phyloP scores from a whole-genome alignment of 192 early-diverging fungal species.

The Pilobolus umbonatus region DNA sequence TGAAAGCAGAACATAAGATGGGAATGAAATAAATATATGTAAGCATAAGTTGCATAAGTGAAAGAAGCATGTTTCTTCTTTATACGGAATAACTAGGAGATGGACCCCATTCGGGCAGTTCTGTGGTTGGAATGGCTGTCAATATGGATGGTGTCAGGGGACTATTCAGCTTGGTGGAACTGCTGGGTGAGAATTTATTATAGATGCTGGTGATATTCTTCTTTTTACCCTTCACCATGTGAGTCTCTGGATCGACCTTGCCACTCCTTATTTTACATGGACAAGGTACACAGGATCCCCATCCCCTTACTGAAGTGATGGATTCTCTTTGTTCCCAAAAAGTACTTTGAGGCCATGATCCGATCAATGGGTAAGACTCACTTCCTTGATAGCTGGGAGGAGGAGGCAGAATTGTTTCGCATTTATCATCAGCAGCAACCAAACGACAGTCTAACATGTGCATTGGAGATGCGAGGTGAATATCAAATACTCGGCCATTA shows the following conservation, averaged over 20 bases:
- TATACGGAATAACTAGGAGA: constrained; percentile 18
- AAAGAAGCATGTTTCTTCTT: too few relatives aligned
- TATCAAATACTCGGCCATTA: constrained; percentile 11
- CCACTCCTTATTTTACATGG: constrained; percentile 15
- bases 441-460: constrained; percentile 29
- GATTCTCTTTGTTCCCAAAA: constrained; percentile 28
- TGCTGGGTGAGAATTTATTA: too few relatives aligned
- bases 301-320: constrained; percentile 7
- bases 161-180: too few relatives aligned
- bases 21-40: too few relatives aligned
- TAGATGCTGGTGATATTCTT: constrained; percentile 1
- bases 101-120: constrained; percentile 17
- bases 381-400: constrained; percentile 12
- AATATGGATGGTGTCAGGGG: background rate
- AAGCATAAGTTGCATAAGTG: too few relatives aligned
- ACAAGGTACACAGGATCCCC: constrained; percentile 17
- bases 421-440: constrained; percentile 18
- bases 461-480: constrained; percentile 14
- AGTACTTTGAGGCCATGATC: background rate
- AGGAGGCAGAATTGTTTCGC: constrained; percentile 21
- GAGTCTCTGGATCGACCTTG: background rate
- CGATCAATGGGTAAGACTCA: background rate
- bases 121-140: background rate
- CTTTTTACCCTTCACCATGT: background rate
- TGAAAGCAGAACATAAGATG: too few relatives aligned